Conservation (phyloP, 805 yeast species). For the Zygoascus ofunaensis region DNA sequence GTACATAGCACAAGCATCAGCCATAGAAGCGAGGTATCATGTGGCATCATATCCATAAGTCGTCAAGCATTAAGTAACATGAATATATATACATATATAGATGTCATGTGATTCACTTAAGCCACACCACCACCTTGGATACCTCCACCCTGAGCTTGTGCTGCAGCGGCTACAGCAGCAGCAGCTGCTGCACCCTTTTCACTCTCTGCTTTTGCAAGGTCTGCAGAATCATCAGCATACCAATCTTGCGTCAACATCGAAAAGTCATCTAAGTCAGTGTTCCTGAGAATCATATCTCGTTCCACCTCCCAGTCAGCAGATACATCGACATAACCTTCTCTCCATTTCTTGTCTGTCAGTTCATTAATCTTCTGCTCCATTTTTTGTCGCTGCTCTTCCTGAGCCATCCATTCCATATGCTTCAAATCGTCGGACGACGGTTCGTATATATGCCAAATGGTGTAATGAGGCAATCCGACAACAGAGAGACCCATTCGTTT, state of each 20-base stretch:
- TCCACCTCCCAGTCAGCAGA: conserved; percentile 66
- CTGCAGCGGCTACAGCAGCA: conserved; percentile 14
- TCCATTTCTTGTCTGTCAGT: conserved; percentile 44
- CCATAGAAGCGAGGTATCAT: too few species aligned
- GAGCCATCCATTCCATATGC: conserved; percentile 45
- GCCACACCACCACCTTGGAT: too few species aligned
- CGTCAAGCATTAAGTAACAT: too few species aligned
- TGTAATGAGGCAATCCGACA: conserved; percentile 90
- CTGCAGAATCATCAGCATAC: conserved; percentile 11
- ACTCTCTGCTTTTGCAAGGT: not conserved
- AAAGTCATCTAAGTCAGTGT: conserved; percentile 43
- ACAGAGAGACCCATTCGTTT: conserved; percentile 82
- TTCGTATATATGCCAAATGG: conserved; percentile 95
- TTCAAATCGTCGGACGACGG: conserved; percentile 89
- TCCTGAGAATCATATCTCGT: conserved; percentile 60
- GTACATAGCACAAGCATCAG: too few species aligned
- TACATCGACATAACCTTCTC: conserved; percentile 68
- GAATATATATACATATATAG: too few species aligned
- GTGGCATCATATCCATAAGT: too few species aligned
- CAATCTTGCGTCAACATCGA: conserved; percentile 19
- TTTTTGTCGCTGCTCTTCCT: conserved; percentile 31
- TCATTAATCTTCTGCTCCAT: conserved; percentile 27
- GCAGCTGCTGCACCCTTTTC: conserved; percentile 9
- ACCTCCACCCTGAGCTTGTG: too few species aligned
- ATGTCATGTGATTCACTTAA: too few species aligned